Base-by-base conservation (phyloP, 1,284 basidiomycete genomes). In the Cutaneotrichosporon mucoides region DNA sequence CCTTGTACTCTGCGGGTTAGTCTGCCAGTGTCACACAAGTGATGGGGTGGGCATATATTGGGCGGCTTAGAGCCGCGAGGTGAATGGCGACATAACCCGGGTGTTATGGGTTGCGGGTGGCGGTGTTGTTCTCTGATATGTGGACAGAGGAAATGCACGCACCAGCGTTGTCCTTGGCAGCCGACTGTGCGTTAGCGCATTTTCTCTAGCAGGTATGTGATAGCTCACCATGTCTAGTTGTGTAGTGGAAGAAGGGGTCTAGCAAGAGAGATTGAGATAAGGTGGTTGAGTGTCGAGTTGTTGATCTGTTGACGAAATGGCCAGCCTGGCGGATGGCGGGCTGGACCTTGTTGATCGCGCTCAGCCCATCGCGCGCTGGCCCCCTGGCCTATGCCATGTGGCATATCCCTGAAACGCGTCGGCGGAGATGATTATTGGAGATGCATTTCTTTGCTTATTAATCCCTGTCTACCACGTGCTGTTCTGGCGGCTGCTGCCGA, bases 1-100 rank as follows among this genome's bases (percentile, higher is more conserved):
- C 93, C 72, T 92, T 91, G 84, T 92, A 93, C 79, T 94, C 92
- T 89, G 35, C 2, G 9, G 6, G 41, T 59, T 16, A 55, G 57
- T 15, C 33, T 48, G 33, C 33, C 34, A 36, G 11, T n/a, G 36
- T 6, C 24, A 15, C 33, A 12, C 34, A 48, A 11, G 5, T n/a
- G 34, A 33, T 48, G 46, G 15, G 34, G 10, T 9, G 12, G 11
- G 24, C 13, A 48, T 24, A 24, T 24, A 24, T 24, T 24, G 24
- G 24, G 24, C 24, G 24, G 24, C 24, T 24, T 24, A 24, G 24
- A 24, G 24, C 24, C 24, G 24, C 24, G 24, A 24, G 24, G 24
- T 24, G 24, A 24, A 24, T 24, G 24, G 24, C 24, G 24, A 24
- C 24, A 24, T 24, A 24, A 24, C 24, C 24, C 24, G 24, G 24